Evolutionary conservation across 805 yeast genomes (phyloP), one percentile per base, ranked within the genome.

Genomic region (Candida bentonensis): DNA sequence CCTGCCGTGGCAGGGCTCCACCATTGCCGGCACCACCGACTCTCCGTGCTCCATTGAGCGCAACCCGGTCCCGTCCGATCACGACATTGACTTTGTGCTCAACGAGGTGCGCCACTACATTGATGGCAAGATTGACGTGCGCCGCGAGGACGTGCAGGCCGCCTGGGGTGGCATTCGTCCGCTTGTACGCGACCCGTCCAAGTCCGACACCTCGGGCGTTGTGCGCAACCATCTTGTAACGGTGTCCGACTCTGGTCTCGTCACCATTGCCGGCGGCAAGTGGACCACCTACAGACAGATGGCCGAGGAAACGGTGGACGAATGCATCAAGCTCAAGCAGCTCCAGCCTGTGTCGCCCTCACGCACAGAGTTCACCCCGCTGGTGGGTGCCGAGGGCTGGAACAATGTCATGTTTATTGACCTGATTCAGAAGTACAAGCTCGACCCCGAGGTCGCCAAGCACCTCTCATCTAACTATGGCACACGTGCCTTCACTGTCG

Each of bases 151-250:
- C 59, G 96, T 88, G 36, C 70, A 83, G 53, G 82, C 92, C 58
- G 95, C 96, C 41, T 88, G 97, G 97, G 79, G 94, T 43, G 97
- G 97, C 65, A 84, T 88, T 57, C 76, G 97, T 64, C 97, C 97
- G 11, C 75, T 88, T 57, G 96, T 85, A 39, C 77, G 83, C 61
- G 94, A 88, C 63, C 79, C 57, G 54, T 66, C 58, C 66, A 69
- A 47, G 63, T 62, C 64, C 23, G 69, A 79, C 41, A 88, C 96
- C 47, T 92, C 87, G 67, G 88, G 87, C 44, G 70, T 88, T 51
- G 97, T 88, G 39, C 80, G 97, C 68, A 82, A 84, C 53, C 97
- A 88, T 64, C 70, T 88, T 55, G 72, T 88, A 44, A 73, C 81
- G 56, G 70, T 76, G 23, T 74, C 94, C 26, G 77, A 71, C 47